Evolutionary conservation across 2,329 filamentous ascomycete species (phyloP), one percentile per base, ranked within the genome.

Genomic region (Cladosporium sp.): DNA sequence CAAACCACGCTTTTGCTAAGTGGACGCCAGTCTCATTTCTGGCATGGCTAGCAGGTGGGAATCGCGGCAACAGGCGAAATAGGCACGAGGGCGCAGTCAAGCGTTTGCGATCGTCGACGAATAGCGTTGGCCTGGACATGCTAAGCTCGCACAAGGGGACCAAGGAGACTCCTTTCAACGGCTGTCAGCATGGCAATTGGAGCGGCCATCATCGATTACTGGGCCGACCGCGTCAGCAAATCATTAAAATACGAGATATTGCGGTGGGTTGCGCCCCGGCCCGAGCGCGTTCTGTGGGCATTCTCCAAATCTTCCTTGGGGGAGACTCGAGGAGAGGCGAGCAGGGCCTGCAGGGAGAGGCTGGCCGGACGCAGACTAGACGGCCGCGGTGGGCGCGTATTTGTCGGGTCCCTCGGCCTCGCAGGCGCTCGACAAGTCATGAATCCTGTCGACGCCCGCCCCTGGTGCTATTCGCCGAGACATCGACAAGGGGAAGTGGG

Each of bases 181-280:
- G 30, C 19, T 25, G n/a, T 37, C 11, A 20, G 47, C 47, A 34
- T 50, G 47, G 43, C 43, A 34, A 17, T 17, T 50, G 17, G 47
- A 36, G 47, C 25, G 25, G 43, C 8, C 30, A 34, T 34, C 30
- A 34, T 34, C 30, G 30, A 34, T 34, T 12, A 12, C 30, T 34
- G 30, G 30, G 30, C 30, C 30, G 30, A 50, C 47, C 47, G 47
- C 47, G 47, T 50, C 47, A 50, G 47, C 47, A 50, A 37, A 36
- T 50, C 28, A 36, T 12, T 20, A 22, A 50, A 28, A 50, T 50
- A 50, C 47, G 47, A 50, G 47, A n/a, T 50, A 50, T 50, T 34
- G 47, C 12, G 28, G n/a, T 17, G 28, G 30, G n/a, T 50, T 20
- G 6, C 19, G 47, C 47, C 25, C n/a, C 19, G 47, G 30, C 47